phyloP scores from a whole-genome alignment of 108 stramenopile species.

The Nitzschia sp. region DNA sequence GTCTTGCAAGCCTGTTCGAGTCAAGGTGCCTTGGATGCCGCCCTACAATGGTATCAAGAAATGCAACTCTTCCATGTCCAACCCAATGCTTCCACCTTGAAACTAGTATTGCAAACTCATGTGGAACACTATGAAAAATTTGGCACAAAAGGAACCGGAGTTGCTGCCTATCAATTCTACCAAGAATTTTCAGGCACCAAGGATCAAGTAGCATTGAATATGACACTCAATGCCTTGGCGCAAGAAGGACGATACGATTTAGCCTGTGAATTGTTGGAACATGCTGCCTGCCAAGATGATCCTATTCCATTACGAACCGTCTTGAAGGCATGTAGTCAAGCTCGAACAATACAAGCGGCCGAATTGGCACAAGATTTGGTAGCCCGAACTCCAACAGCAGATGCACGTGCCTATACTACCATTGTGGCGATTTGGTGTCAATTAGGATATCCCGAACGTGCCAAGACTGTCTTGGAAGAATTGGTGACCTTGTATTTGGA shows the following conservation, averaged over 20 bases:
- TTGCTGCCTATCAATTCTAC: background rate
- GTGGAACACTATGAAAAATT: background rate
- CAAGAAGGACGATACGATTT: conserved; percentile 21
- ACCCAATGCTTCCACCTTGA: conserved; percentile 16
- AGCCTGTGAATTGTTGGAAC: conserved; percentile 14
- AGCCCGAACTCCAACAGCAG: background rate
- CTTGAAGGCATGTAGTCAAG: conserved; percentile 26
- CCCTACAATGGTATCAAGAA: conserved; percentile 8
- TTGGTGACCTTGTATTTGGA: conserved; percentile 9
- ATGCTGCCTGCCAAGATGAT: background rate
- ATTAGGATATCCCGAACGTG: conserved; percentile 22
- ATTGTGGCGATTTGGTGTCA: conserved; percentile 31
- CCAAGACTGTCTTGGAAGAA: conserved; percentile 9
- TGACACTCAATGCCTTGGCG: conserved; percentile 28
- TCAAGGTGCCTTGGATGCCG: background rate
- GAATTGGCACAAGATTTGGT: conserved; percentile 7
- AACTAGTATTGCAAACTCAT: conserved; percentile 1
- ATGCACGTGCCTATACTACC: conserved; percentile 27
- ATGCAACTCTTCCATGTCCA: conserved; percentile 4
- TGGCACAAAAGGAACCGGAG: background rate
- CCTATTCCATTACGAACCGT: conserved; percentile 24
- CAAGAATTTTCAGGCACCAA: background rate
- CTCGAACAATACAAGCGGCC: conserved; percentile 16
- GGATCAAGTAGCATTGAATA: conserved; percentile 31
- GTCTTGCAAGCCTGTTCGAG: conserved; percentile 23